Evolutionary conservation across 306 rosid species (phyloP).

Genomic region (Astragalus membranaceus): DNA sequence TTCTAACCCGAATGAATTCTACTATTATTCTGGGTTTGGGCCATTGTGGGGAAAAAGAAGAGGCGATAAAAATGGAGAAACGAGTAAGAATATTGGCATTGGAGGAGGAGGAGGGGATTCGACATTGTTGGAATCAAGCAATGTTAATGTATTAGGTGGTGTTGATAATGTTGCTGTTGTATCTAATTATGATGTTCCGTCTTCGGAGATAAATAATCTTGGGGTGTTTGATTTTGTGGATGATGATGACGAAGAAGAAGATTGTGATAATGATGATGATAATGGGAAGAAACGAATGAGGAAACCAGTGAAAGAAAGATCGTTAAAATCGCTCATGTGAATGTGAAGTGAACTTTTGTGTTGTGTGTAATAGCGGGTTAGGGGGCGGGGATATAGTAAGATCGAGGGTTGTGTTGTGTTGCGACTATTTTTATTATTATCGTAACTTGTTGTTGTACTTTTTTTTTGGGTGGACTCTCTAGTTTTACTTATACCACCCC

Average conservation of each 20-base stretch:
- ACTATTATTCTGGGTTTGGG: conserved; percentile 82
- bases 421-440: background rate
- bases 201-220: no score
- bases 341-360: background rate
- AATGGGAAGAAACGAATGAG: conserved; percentile 56
- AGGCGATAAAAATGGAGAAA: conserved; percentile 38
- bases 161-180: background rate
- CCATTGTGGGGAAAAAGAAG: conserved; percentile 59
- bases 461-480: background rate
- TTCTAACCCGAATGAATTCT: conserved; percentile 56
- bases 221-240: conserved; percentile 39
- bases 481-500: background rate
- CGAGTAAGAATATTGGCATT: background rate
- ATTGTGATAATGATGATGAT: conserved; percentile 26
- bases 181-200: background rate
- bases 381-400: background rate
- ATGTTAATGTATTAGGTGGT: background rate
- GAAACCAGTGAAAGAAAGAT: conserved; percentile 82
- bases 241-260: conserved; percentile 38
- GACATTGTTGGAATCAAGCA: background rate
- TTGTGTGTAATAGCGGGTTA: background rate
- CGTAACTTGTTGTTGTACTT: conserved; percentile 1
- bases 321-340: conserved; percentile 81
- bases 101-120: background rate
- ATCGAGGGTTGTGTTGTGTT: conserved; percentile 13